phyloP scores from a whole-genome alignment of 345 rosid species.

The Populus euphratica region DNA sequence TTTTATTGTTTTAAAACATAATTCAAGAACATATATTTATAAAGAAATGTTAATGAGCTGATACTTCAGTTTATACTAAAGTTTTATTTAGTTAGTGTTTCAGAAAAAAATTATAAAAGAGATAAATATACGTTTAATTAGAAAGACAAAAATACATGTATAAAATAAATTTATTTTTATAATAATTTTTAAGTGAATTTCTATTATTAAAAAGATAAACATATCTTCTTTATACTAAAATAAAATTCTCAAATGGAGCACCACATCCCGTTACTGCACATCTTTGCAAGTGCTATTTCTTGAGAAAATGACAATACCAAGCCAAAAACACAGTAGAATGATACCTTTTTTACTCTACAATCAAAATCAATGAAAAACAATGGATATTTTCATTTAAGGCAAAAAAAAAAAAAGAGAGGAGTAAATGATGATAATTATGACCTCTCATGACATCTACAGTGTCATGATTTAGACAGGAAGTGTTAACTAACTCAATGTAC shows the following conservation, averaged over 20 bases:
- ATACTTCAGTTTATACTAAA: too few relatives aligned
- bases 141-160: too few relatives aligned
- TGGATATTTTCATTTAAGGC: not conserved
- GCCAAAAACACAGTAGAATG: not conserved
- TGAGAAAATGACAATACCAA: not conserved
- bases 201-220: too few relatives aligned
- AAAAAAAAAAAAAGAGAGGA: not conserved
- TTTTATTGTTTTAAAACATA: too few relatives aligned
- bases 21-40: too few relatives aligned
- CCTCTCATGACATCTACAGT: not conserved
- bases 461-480: not conserved
- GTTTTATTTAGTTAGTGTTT: too few relatives aligned
- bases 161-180: too few relatives aligned
- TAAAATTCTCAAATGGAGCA: not conserved
- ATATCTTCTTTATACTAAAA: too few relatives aligned
- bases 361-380: not conserved
- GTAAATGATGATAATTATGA: not conserved
- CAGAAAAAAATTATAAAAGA: too few relatives aligned
- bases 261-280: not conserved
- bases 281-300: not conserved
- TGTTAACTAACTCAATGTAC: not conserved
- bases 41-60: too few relatives aligned
- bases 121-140: too few relatives aligned
- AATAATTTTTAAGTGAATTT: too few relatives aligned
- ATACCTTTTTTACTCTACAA: not conserved